Evolutionary conservation across 2,329 filamentous ascomycete genomes (phyloP).

Genomic region (Ophiostoma tasmaniense): DNA sequence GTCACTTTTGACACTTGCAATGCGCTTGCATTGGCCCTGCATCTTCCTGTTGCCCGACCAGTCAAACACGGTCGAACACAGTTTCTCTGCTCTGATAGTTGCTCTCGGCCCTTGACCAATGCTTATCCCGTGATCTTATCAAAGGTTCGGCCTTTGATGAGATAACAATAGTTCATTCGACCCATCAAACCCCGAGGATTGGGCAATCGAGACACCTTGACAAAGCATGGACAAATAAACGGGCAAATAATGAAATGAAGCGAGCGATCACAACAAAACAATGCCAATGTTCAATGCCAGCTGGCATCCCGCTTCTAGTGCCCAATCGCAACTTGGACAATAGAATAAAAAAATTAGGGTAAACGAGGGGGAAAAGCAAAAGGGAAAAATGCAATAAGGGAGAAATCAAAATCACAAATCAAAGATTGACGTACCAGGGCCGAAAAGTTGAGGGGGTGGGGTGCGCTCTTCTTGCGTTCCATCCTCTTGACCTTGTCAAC

Average conservation of each 20-base stretch:
- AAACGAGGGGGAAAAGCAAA: neutral
- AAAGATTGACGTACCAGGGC: conserved; percentile 45
- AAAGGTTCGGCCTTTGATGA: neutral
- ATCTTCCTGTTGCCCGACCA: neutral
- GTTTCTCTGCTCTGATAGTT: neutral
- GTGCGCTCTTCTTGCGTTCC: conserved; percentile 80
- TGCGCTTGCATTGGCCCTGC: neutral
- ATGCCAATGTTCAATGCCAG: neutral
- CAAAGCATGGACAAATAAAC: neutral
- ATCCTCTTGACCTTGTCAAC: conserved; percentile 72
- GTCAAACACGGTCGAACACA: neutral
- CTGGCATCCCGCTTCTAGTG: neutral
- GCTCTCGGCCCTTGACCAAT: neutral
- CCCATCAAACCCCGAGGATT: neutral
- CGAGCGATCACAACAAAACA: neutral
- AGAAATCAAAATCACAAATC: neutral
- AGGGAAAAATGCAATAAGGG: neutral
- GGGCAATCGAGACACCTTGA: neutral
- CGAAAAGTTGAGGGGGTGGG: conserved; percentile 89
- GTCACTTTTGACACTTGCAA: neutral
- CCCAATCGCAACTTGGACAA: neutral
- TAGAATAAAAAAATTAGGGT: neutral
- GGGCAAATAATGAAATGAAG: neutral
- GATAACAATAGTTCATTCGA: neutral
- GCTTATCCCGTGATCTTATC: neutral